A percentile compares a stretch with the other conserved stretches of the same genome.
Evolutionary conservation across 805 yeast species (phyloP).

Genomic region (Candida insectalens): DNA sequence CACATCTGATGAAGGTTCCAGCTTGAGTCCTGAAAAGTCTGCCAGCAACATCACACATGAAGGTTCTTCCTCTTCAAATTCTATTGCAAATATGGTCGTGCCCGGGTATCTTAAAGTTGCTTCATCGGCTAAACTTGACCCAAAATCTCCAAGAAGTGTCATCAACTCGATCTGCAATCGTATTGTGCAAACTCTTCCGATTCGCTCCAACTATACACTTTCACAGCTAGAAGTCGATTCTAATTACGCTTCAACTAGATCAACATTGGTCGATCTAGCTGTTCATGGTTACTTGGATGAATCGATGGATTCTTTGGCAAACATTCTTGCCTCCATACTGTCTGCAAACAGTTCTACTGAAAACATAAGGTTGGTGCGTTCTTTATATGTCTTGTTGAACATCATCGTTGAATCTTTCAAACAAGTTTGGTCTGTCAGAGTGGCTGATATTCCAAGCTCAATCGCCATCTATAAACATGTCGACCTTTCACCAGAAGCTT

Average conservation of each 20-base stretch:
- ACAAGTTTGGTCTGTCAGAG: constrained; percentile 11
- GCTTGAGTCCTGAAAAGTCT: no score
- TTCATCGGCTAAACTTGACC: no score
- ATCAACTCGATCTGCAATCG: constrained; percentile 26
- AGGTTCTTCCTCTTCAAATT: no score
- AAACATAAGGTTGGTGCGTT: constrained; percentile 18
- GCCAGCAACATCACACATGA: no score
- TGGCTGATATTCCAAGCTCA: not conserved
- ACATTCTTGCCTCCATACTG: constrained; percentile 5
- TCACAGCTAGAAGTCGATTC: constrained; percentile 29
- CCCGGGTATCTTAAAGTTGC: no score
- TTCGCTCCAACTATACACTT: constrained; percentile 24
- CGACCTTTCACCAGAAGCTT: constrained; percentile 7
- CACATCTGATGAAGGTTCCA: no score
- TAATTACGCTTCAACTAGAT: constrained; percentile 24
- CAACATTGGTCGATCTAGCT: constrained; percentile 24
- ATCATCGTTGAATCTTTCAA: constrained; percentile 27
- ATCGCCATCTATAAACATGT: constrained; percentile 3
- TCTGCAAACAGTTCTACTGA: constrained; percentile 1
- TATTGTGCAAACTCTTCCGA: constrained; percentile 26
- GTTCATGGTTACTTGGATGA: constrained; percentile 20
- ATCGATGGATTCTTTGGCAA: constrained; percentile 13
- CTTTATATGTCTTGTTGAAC: constrained; percentile 28
- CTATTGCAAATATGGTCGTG: no score
- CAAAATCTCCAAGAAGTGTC: no score